Conservation (phyloP, 2,329 filamentous ascomycete genomes). For the Cladorrhinum sp. region DNA sequence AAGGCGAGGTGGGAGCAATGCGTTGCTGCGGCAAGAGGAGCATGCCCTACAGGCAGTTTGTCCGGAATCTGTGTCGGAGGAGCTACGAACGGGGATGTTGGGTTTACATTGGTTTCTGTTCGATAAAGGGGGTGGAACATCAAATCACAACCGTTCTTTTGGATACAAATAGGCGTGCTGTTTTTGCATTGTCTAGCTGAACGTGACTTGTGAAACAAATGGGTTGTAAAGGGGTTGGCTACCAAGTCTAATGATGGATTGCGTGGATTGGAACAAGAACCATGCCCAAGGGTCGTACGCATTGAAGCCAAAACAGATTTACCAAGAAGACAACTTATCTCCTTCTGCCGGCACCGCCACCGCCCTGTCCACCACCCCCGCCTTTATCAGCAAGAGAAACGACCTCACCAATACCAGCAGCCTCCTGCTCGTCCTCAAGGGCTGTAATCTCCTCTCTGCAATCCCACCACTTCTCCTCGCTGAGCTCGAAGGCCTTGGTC, state of each 20-base stretch:
- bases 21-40: slow-evolving; percentile 49
- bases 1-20: slow-evolving; percentile 54
- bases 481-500: slow-evolving; percentile 82
- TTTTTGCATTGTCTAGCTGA: too few species aligned
- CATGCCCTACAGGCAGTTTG: slow-evolving; percentile 50
- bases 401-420: slow-evolving; percentile 90
- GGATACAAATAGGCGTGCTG: too few species aligned
- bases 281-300: too few species aligned
- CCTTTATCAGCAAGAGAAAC: slow-evolving; percentile 78
- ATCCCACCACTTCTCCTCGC: slow-evolving; percentile 99
- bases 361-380: slow-evolving; percentile 51
- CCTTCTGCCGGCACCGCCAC: slow-evolving; percentile 27
- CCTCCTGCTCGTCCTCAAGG: slow-evolving; percentile 94
- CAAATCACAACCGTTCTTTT: neutral
- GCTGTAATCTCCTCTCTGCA: slow-evolving; percentile 88
- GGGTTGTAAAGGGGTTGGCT: too few species aligned
- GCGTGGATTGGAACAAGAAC: too few species aligned
- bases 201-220: too few species aligned
- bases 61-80: slow-evolving; percentile 46
- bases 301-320: too few species aligned
- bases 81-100: slow-evolving; percentile 45
- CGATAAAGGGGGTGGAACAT: neutral
- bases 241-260: too few species aligned
- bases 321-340: slow-evolving; percentile 21
- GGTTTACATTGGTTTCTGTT: slow-evolving; percentile 39